Base-by-base conservation (phyloP, 148 eudicot genomes). In the Suaeda aralocaspica region DNA sequence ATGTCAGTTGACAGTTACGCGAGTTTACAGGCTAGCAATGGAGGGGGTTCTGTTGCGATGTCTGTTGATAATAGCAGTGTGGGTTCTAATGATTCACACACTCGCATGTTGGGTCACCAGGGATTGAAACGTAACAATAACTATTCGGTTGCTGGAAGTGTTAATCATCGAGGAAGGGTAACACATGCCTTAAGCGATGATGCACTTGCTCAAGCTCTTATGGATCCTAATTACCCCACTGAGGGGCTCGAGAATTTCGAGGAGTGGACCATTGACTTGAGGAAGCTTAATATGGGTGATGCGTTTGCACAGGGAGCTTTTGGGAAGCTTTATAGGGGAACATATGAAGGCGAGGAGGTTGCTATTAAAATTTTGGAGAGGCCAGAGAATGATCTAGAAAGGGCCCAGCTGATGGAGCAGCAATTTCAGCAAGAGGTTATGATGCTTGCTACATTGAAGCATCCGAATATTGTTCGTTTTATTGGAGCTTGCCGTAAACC, bases 231-330 rank as follows among this genome's bases (percentile, higher is more conserved):
- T 71, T 70, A 72, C 42, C 91, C 92, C 2, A 83, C 97, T 13
- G 86, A 80, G 73, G 96, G 96, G 31, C 97, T 91, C 53, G 86
- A 81, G 69, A 82, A 94, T 77, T 94, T 86, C 57, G 97, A 94
- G 58, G 97, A 94, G 77, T 94, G 98, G 92, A 94, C 98, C 11
- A 81, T 94, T 66, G 97, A 91, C 76, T 80, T 91, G 80, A 83
- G 97, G 83, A 94, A 82, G 80, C 95, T 94, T 28, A 81, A 82
- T 62, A 94, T 91, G 97, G 97, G 97, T 33, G 79, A 81, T 21
- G 96, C 98, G 57, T 94, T 94, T 83, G 97, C 98, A 5, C 97
- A 94, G 67, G 98, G 98, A 25, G 98, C 98, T 57, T 94, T 91
- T 76, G 97, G 98, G 50, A 94, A 94, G 77, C 96, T 94, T 64